These are phyloP conservation scores for Cyberlindnera americana DNA, from an alignment of 805 yeast species.

Conservation along the genomic window DNA sequence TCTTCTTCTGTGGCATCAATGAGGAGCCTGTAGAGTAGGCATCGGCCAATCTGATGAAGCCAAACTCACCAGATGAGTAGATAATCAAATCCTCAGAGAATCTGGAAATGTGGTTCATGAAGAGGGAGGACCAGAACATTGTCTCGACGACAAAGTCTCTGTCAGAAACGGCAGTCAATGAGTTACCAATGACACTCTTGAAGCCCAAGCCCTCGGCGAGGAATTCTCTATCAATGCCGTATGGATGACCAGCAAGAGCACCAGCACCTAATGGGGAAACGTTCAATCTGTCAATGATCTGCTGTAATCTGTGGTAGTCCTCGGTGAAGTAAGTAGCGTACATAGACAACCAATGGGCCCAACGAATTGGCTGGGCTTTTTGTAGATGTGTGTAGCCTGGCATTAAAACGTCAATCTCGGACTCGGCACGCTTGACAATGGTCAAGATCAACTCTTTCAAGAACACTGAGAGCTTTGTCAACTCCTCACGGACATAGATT, in stretches of 20 bases:
- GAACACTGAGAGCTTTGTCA: constrained; percentile 51
- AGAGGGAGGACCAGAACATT: constrained; percentile 90
- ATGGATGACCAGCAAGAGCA: constrained; percentile 98
- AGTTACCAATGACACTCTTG: constrained; percentile 85
- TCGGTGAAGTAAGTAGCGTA: constrained; percentile 93
- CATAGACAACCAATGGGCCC: constrained; percentile 96
- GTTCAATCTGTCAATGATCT: constrained; percentile 79
- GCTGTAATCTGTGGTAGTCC: constrained; percentile 80
- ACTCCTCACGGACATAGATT: constrained; percentile 78
- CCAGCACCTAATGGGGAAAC: constrained; percentile 94
- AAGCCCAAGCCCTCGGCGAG: constrained; percentile 80
- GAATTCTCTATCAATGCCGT: constrained; percentile 94
- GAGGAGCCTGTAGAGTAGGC: constrained; percentile 99
- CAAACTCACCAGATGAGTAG: constrained; percentile 97
- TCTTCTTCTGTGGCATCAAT: constrained; percentile 98
- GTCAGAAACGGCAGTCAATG: constrained; percentile 94
- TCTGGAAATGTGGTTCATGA: constrained; percentile 94
- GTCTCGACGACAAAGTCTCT: constrained; percentile 96
- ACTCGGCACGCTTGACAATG: constrained; percentile 69
- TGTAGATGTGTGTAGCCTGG: constrained; percentile 99
- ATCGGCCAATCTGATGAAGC: constrained; percentile 88
- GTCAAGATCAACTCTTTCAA: constrained; percentile 63
- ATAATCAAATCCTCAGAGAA: constrained; percentile 92
- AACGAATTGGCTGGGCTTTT: constrained; percentile 97
- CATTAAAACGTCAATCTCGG: constrained; percentile 90